Conservation (phyloP, 2,329 filamentous ascomycete genomes). For the Didymella sp. region DNA sequence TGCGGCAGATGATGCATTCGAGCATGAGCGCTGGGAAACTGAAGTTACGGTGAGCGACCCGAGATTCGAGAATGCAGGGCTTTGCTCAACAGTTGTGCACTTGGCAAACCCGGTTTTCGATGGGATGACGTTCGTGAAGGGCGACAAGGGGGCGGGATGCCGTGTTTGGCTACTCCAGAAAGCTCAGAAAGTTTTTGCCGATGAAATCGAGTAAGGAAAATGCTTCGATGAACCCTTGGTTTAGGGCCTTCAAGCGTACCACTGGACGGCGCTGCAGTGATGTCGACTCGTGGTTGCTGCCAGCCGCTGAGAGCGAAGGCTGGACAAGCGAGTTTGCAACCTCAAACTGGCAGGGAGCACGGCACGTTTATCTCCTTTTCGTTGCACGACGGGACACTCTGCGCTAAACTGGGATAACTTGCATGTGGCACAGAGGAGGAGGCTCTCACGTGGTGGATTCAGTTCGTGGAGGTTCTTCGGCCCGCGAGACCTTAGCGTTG, state of each 20-base stretch:
- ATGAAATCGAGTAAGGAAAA: background rate
- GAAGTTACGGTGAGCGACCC: slow-evolving; percentile 18
- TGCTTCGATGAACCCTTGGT: background rate
- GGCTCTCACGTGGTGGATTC: slow-evolving; percentile 22
- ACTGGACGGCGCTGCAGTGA: background rate
- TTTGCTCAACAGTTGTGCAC: slow-evolving; percentile 21
- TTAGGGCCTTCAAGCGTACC: slow-evolving; percentile 9
- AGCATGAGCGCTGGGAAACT: slow-evolving; percentile 10
- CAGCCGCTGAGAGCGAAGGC: slow-evolving; percentile 13
- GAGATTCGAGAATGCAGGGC: slow-evolving; percentile 15
- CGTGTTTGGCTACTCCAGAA: slow-evolving; percentile 12
- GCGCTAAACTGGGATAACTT: slow-evolving; percentile 25
- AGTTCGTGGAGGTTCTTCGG: slow-evolving; percentile 18
- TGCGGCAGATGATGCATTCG: slow-evolving; percentile 6
- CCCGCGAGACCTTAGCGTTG: slow-evolving; percentile 20
- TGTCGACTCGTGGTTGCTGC: slow-evolving; percentile 1
- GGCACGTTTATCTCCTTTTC: slow-evolving; percentile 18
- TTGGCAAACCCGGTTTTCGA: slow-evolving; percentile 18
- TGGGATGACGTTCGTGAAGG: slow-evolving; percentile 18
- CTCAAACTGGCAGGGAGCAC: slow-evolving; percentile 18
- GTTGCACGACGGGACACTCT: slow-evolving; percentile 18
- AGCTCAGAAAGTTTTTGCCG: slow-evolving; percentile 2
- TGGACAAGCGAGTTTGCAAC: slow-evolving; percentile 24
- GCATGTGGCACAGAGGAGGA: slow-evolving; percentile 22
- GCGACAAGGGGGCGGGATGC: slow-evolving; percentile 21